A percentile compares a stretch with the other conserved stretches of the same genome.
Conservation (phyloP, 2,329 filamentous ascomycete genomes). For the Microascus cirrosus region DNA sequence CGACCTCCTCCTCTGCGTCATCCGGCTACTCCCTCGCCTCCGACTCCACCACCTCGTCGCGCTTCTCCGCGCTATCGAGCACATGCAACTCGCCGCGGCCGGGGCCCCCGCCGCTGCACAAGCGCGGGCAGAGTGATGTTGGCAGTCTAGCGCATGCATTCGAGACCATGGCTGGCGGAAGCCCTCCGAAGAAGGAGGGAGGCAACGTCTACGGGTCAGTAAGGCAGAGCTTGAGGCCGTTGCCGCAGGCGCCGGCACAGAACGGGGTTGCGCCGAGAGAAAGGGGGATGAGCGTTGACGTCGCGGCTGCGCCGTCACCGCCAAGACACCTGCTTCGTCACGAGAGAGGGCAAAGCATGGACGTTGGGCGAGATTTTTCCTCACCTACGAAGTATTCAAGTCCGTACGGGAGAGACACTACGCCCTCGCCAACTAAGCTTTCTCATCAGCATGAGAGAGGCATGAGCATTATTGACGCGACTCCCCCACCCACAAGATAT, state of each 20-base stretch:
- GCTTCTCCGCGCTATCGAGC: constrained; percentile 63
- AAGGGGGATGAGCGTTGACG: background rate
- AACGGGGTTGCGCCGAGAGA: background rate
- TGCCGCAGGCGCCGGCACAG: constrained; percentile 52
- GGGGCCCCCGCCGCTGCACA: constrained; percentile 39
- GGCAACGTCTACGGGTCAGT: constrained; percentile 60
- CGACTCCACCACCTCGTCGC: constrained; percentile 47
- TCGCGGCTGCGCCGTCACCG: constrained; percentile 5
- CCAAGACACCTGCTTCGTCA: constrained; percentile 21
- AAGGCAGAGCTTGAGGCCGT: constrained; percentile 65
- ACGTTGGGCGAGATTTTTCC: constrained; percentile 32
- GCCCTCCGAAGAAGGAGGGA: constrained; percentile 15
- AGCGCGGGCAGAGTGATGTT: constrained; percentile 66
- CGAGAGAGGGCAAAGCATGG: constrained; percentile 53
- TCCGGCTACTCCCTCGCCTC: constrained; percentile 54
- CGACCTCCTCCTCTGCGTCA: constrained; percentile 59
- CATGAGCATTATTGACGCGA: background rate
- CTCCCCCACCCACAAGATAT: constrained; percentile 12
- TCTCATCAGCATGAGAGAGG: background rate
- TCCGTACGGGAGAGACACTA: background rate
- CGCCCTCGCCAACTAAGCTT: background rate
- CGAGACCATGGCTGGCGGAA: constrained; percentile 29
- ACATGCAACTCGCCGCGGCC: constrained; percentile 28
- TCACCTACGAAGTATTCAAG: background rate
- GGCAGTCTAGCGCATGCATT: constrained; percentile 37